A percentile compares a stretch with the other conserved stretches of the same genome.
Evolutionary conservation across 208 protist genomes (phyloP).

Genomic region (Angomonas desouzai): DNA sequence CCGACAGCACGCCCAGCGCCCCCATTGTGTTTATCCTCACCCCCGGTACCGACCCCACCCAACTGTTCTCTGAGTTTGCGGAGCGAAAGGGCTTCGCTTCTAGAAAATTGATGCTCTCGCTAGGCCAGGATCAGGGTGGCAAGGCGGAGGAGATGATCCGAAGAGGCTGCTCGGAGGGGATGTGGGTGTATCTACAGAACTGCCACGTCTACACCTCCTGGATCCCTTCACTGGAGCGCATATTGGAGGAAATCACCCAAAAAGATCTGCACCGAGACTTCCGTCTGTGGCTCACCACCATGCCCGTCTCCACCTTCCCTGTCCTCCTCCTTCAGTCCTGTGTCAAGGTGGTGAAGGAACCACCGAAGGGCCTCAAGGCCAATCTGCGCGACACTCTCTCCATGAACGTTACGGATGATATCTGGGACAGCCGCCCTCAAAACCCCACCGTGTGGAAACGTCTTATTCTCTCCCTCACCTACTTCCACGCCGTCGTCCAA

Average conservation of each 20-base stretch:
- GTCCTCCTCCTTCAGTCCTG: constrained; percentile 93
- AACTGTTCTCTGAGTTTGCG: constrained; percentile 92
- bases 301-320: constrained; percentile 92
- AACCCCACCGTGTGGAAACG: constrained; percentile 87
- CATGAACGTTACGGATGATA: constrained; percentile 52
- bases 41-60: constrained; percentile 91
- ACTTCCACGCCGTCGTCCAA: constrained; percentile 94
- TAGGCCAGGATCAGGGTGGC: constrained; percentile 94
- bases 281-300: constrained; percentile 96
- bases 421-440: constrained; percentile 77
- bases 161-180: constrained; percentile 58
- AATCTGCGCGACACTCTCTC: constrained; percentile 91
- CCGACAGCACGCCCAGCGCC: constrained; percentile 81
- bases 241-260: constrained; percentile 78
- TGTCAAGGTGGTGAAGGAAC: constrained; percentile 97
- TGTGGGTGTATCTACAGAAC: constrained; percentile 96
- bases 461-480: constrained; percentile 94
- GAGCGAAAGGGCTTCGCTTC: constrained; percentile 88
- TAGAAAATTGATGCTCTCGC: constrained; percentile 88
- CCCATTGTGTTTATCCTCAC: constrained; percentile 96
- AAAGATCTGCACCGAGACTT: constrained; percentile 88
- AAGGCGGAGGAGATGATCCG: constrained; percentile 91
- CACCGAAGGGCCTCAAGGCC: constrained; percentile 93
- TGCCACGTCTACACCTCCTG: constrained; percentile 94
- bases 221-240: constrained; percentile 93